phyloP scores from a whole-genome alignment of 2,329 filamentous ascomycete species.

The Alternaria brassicicola region DNA sequence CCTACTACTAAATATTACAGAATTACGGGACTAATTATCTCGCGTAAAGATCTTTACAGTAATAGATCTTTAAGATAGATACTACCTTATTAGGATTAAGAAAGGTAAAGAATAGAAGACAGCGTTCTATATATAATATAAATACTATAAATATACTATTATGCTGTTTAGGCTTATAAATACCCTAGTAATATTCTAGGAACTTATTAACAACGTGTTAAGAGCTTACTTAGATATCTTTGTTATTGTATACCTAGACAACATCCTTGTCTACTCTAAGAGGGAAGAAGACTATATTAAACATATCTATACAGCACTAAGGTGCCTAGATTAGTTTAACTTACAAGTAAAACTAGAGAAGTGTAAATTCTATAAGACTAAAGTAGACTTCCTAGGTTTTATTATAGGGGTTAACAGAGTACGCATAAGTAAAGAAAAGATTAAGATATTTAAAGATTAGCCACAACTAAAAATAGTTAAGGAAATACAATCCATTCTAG shows the following conservation, averaged over 20 bases:
- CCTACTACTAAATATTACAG: conserved; percentile 13
- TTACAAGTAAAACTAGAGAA: not conserved
- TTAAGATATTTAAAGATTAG: conserved; percentile 27
- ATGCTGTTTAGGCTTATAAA: conserved; percentile 11
- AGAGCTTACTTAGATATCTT: not conserved
- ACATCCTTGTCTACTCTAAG: not conserved
- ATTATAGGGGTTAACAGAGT: conserved; percentile 1
- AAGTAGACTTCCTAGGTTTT: conserved; percentile 11
- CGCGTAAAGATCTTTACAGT: conserved; percentile 8
- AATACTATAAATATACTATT: conserved; percentile 11
- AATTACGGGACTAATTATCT: conserved; percentile 11
- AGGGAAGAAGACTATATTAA: not conserved
- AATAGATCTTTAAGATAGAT: conserved; percentile 15
- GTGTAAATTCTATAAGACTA: not conserved
- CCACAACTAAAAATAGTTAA: conserved; percentile 17
- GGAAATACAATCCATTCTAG: conserved; percentile 33
- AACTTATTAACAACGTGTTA: conserved; percentile 12
- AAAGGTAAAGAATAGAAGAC: conserved; percentile 17
- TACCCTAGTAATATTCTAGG: conserved; percentile 1
- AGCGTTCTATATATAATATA: conserved; percentile 7
- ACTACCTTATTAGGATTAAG: conserved; percentile 10
- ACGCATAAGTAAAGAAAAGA: conserved; percentile 9
- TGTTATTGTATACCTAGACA: not conserved
- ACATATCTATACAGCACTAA: not conserved
- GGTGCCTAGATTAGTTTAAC: not conserved